Conservation (phyloP, 192 early-diverging fungal species). For the Rhizophagus clarus region DNA sequence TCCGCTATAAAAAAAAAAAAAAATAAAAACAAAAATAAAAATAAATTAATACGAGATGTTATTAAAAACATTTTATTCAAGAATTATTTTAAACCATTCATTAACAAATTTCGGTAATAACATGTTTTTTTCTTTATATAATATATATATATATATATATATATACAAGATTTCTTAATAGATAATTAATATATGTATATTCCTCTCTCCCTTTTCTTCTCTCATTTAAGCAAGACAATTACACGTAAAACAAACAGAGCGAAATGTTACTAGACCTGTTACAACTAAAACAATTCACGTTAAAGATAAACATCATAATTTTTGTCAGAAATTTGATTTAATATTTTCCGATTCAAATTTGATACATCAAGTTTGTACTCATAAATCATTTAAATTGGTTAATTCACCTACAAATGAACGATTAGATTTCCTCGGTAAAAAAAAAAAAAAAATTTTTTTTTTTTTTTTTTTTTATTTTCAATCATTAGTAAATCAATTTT, state of each 20-base stretch:
- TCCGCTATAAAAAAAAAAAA: no score
- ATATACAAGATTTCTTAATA: no score
- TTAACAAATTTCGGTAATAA: no score
- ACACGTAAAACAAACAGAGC: not conserved
- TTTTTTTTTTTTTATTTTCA: not conserved
- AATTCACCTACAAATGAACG: slow-evolving; percentile 22
- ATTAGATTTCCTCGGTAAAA: slow-evolving; percentile 12
- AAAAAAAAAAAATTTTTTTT: no score
- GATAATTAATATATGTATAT: no score
- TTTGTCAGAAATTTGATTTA: not conserved
- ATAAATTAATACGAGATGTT: no score
- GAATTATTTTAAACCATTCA: no score
- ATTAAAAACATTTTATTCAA: no score
- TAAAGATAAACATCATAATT: slow-evolving; percentile 1
- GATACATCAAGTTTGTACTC: slow-evolving; percentile 28
- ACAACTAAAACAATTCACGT: not conserved
- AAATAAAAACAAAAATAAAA: no score
- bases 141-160: no score
- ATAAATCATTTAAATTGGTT: not conserved
- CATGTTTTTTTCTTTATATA: no score
- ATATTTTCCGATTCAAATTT: slow-evolving; percentile 1
- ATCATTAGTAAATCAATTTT: not conserved
- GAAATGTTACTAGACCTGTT: not conserved
- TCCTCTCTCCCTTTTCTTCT: no score
- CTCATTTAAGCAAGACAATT: not conserved